These are phyloP conservation scores for Eucalyptus caleyi DNA, from an alignment of 345 rosid species.

Conservation along the genomic window DNA sequence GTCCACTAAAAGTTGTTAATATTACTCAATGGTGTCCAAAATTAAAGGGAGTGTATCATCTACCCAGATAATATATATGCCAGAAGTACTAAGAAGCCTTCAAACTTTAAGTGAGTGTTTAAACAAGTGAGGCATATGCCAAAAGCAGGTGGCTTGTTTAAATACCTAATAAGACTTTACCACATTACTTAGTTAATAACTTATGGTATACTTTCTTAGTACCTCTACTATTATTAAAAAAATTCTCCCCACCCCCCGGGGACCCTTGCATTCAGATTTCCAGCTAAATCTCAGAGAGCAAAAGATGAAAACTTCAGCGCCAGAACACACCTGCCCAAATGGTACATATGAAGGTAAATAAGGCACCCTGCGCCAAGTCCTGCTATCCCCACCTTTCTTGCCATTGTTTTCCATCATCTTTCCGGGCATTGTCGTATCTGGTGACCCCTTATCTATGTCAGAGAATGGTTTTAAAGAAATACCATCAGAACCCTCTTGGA, in stretches of 20 bases:
- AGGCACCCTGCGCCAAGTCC: constrained; percentile 65
- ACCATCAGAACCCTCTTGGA: constrained; percentile 92
- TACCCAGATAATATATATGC: not conserved
- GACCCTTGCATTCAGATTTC: not conserved
- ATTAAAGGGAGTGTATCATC: not conserved
- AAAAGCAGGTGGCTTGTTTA: not conserved
- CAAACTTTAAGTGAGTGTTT: not conserved
- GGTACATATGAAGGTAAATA: constrained; percentile 91
- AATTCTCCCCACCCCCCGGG: not conserved
- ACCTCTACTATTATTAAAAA: not conserved
- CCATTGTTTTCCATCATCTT: constrained; percentile 28
- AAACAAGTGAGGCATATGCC: not conserved
- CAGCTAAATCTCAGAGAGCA: not conserved
- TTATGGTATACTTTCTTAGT: not conserved
- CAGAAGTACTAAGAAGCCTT: not conserved
- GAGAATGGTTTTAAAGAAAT: constrained; percentile 79
- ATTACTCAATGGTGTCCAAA: not conserved
- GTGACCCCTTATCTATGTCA: constrained; percentile 13
- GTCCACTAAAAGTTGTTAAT: not conserved
- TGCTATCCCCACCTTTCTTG: constrained; percentile 21
- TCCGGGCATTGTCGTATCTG: constrained; percentile 15
- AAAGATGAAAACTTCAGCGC: not conserved
- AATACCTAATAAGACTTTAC: not conserved
- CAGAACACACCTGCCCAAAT: constrained; percentile 69
- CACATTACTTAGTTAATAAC: not conserved